Evolutionary conservation across 257 asterid species (phyloP).

Genomic region (Ilex aquifolium): DNA sequence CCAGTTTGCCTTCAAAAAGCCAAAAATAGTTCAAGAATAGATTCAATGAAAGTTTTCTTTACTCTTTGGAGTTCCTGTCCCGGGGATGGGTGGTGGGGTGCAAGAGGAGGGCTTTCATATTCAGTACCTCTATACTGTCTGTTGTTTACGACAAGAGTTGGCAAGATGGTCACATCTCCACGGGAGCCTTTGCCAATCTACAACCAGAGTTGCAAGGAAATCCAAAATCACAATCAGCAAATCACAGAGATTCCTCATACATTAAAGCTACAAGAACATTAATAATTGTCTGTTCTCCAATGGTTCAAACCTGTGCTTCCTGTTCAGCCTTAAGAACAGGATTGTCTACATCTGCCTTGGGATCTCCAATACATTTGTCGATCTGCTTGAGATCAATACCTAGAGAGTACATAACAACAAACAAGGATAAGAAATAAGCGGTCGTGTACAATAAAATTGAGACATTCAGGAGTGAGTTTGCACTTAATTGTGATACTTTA

Average conservation of each 20-base stretch:
- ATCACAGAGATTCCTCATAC: neutral
- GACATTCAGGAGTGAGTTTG: too few relatives aligned
- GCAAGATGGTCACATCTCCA: conserved; percentile 66
- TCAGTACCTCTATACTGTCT: conserved; percentile 55
- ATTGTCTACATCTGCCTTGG: neutral
- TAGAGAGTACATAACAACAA: neutral
- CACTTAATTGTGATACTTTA: too few relatives aligned
- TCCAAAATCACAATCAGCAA: neutral
- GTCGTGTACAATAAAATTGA: too few relatives aligned
- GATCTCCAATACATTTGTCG: conserved; percentile 2
- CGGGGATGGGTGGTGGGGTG: too few relatives aligned
- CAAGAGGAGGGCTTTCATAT: neutral
- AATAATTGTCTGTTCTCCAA: neutral
- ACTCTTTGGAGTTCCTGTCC: too few relatives aligned
- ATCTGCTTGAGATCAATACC: neutral
- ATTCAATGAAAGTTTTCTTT: neutral
- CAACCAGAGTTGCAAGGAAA: conserved; percentile 1
- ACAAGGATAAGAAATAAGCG: neutral
- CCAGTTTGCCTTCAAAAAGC: conserved; percentile 41
- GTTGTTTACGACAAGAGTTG: conserved; percentile 53
- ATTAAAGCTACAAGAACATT: neutral
- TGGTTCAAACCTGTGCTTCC: neutral
- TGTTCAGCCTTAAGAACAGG: conserved; percentile 3
- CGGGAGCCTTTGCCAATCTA: conserved; percentile 57
- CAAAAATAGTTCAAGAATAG: neutral